Percentiles rank a stretch among this genome's conserved stretches.
Evolutionary conservation across 2,329 filamentous ascomycete species (phyloP).

Genomic region (Rachicladosporium sp.): DNA sequence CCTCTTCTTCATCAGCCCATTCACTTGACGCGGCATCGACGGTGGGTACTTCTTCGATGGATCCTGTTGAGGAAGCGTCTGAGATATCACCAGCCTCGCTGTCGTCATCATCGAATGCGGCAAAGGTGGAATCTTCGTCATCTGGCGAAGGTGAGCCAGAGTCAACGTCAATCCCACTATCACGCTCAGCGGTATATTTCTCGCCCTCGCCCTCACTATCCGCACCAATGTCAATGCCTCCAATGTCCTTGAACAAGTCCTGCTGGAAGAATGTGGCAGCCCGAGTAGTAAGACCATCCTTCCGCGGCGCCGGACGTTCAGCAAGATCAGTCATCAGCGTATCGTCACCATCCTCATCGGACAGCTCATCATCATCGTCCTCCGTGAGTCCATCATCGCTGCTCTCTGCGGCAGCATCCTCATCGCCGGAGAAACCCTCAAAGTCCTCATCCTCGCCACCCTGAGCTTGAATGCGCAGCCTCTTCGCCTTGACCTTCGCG

Average conservation of each 20-base stretch:
- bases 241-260: constrained; percentile 81
- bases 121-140: constrained; percentile 3
- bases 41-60: constrained; percentile 19
- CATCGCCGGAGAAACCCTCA: constrained; percentile 66
- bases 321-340: constrained; percentile 50
- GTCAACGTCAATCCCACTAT: constrained; percentile 29
- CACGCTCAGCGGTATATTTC: constrained; percentile 8
- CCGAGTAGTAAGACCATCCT: constrained; percentile 61
- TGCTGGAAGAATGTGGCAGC: constrained; percentile 87
- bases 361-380: constrained; percentile 51
- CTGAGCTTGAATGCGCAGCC: constrained; percentile 54
- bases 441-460: constrained; percentile 63
- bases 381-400: constrained; percentile 41
- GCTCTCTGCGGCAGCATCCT: constrained; percentile 40
- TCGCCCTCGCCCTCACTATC: constrained; percentile 29
- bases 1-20: constrained; percentile 27
- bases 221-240: constrained; percentile 49
- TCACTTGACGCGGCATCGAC: constrained; percentile 20
- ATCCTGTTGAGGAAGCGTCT: too few relatives aligned
- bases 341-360: constrained; percentile 32
- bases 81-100: constrained; percentile 8
- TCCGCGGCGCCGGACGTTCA: constrained; percentile 26
- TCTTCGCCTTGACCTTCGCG: constrained; percentile 83
- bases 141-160: constrained; percentile 15
- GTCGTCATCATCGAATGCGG: constrained; percentile 12